A percentile compares a stretch with the other conserved stretches of the same genome.
Evolutionary conservation across 768 basidiomycete species (phyloP).

Genomic region (Lentinula sp.): DNA sequence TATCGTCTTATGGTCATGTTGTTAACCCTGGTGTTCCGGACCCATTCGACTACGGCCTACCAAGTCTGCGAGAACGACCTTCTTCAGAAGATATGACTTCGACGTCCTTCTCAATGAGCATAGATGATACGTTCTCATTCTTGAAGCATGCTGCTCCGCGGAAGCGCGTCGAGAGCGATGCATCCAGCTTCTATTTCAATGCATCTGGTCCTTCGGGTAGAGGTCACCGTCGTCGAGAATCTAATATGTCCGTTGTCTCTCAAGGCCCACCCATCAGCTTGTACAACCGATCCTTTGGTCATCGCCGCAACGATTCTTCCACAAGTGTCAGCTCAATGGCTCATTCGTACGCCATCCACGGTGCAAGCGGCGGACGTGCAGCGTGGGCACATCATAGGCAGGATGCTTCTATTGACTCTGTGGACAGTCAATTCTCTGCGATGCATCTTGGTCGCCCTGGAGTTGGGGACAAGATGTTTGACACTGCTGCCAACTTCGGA

Average conservation of each 20-base stretch:
- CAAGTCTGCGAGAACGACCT: constrained; percentile 47
- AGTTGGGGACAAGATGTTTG: constrained; percentile 86
- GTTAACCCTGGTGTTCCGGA: constrained; percentile 57
- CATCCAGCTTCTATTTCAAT: constrained; percentile 73
- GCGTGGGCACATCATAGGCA: constrained; percentile 56
- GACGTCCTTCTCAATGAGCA: constrained; percentile 35
- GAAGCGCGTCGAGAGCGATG: constrained; percentile 65
- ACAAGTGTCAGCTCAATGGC: constrained; percentile 48
- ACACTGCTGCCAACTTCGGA: constrained; percentile 40
- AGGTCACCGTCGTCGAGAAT: constrained; percentile 58
- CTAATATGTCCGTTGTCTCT: constrained; percentile 47
- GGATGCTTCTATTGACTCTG: constrained; percentile 58
- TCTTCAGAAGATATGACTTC: constrained; percentile 54
- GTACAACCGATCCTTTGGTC: constrained; percentile 58
- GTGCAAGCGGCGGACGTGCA: constrained; percentile 46
- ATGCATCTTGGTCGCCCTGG: constrained; percentile 62
- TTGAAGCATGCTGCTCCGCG: constrained; percentile 29
- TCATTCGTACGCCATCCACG: constrained; percentile 47
- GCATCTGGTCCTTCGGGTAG: constrained; percentile 28
- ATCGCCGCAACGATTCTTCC: constrained; percentile 36
- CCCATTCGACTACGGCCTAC: constrained; percentile 68
- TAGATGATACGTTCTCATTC: constrained; percentile 77
- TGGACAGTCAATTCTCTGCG: constrained; percentile 56
- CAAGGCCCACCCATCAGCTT: constrained; percentile 64
- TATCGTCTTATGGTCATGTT: constrained; percentile 72